Percentiles rank a stretch among this genome's conserved stretches.
phyloP scores from a whole-genome alignment of 495 filamentous ascomycete species.

The Talaromyces ruber region DNA sequence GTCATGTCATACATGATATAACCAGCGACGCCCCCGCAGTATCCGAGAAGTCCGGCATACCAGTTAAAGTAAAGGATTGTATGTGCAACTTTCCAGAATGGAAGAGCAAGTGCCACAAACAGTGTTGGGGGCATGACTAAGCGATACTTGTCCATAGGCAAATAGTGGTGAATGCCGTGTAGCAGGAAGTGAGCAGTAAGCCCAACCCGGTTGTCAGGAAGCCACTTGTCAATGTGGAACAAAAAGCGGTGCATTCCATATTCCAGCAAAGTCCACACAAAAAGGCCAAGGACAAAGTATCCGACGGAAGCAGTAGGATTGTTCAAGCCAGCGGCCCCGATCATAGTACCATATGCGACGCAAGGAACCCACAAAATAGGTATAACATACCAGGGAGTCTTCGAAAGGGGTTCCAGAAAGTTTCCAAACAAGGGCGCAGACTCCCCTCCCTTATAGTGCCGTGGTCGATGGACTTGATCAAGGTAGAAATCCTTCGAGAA shows the following conservation, averaged over 20 bases:
- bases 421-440: slow-evolving; percentile 97
- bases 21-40: slow-evolving; percentile 87
- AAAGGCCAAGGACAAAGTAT: slow-evolving; percentile 59
- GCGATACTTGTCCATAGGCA: slow-evolving; percentile 95
- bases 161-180: slow-evolving; percentile 95
- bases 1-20: slow-evolving; percentile 96
- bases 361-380: slow-evolving; percentile 80
- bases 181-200: slow-evolving; percentile 88
- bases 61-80: slow-evolving; percentile 77
- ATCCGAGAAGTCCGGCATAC: slow-evolving; percentile 67
- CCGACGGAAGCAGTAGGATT: slow-evolving; percentile 29
- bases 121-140: slow-evolving; percentile 96
- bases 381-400: slow-evolving; percentile 88
- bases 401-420: slow-evolving; percentile 88
- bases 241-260: slow-evolving; percentile 85
- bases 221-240: slow-evolving; percentile 86
- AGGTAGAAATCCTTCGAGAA: slow-evolving; percentile 94
- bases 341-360: slow-evolving; percentile 63
- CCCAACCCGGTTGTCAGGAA: slow-evolving; percentile 87
- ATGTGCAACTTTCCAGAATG: slow-evolving; percentile 93
- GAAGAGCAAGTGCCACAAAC: slow-evolving; percentile 73
- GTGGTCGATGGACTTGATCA: slow-evolving; percentile 88
- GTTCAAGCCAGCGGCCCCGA: slow-evolving; percentile 53
- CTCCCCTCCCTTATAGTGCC: slow-evolving; percentile 86
- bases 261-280: slow-evolving; percentile 83